A percentile compares a stretch with the other conserved stretches of the same genome.
These are phyloP conservation scores for Apostasia ramifera DNA, from an alignment of 106 monocot species.

Conservation along the genomic window DNA sequence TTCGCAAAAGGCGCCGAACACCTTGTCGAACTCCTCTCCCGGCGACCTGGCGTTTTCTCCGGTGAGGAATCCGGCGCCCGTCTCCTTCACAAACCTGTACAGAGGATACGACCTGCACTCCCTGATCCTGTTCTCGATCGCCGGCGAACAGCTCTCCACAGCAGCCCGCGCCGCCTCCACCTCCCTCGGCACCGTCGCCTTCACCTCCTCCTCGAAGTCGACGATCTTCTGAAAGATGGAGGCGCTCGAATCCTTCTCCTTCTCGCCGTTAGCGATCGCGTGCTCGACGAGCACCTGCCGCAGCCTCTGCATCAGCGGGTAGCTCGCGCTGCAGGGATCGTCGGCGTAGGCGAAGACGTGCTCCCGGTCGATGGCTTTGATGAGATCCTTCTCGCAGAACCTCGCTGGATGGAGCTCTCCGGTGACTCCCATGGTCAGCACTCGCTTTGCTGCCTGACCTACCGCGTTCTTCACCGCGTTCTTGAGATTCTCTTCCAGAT, in stretches of 20 bases:
- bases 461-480: constrained; percentile 33
- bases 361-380: constrained; percentile 32
- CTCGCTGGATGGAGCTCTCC: constrained; percentile 40
- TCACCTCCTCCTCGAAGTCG: constrained; percentile 14
- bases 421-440: constrained; percentile 22
- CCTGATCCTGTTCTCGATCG: constrained; percentile 15
- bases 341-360: constrained; percentile 38
- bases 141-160: neutral
- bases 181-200: constrained; percentile 10
- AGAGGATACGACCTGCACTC: constrained; percentile 34
- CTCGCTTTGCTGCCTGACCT: constrained; percentile 32
- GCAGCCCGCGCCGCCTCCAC: constrained; percentile 7
- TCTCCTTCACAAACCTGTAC: constrained; percentile 26
- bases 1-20: constrained; percentile 27
- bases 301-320: constrained; percentile 43
- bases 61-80: constrained; percentile 9
- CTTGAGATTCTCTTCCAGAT: constrained; percentile 43
- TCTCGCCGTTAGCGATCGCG: constrained; percentile 27
- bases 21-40: constrained; percentile 36
- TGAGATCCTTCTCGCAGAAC: constrained; percentile 49
- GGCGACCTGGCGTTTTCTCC: constrained; percentile 19
- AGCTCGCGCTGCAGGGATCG: constrained; percentile 34
- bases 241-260: constrained; percentile 14
- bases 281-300: constrained; percentile 39
- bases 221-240: constrained; percentile 12